These are phyloP conservation scores for Neurospora terricola DNA, from an alignment of 495 filamentous ascomycete species.

Conservation along the genomic window DNA sequence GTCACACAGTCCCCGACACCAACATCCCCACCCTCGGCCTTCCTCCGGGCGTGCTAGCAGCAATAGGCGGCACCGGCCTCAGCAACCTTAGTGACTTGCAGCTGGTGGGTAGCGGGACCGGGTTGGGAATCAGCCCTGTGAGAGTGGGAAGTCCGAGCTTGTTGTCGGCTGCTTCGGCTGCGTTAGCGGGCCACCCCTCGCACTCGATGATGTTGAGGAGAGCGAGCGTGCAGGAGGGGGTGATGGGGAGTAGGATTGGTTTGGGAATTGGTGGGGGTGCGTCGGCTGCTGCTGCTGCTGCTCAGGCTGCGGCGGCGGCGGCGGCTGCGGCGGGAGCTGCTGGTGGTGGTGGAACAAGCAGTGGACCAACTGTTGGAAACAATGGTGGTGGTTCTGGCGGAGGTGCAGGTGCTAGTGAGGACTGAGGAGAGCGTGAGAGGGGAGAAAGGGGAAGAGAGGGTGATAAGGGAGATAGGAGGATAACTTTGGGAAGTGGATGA, in stretches of 20 bases:
- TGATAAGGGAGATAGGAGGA: not conserved
- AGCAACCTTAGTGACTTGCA: not conserved
- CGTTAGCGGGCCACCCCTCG: not conserved
- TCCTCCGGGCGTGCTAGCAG: conserved; percentile 26
- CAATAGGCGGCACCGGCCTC: not conserved
- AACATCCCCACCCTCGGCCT: conserved; percentile 36
- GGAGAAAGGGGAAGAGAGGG: not conserved
- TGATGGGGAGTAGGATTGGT: conserved; percentile 8
- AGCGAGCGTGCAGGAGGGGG: conserved; percentile 31
- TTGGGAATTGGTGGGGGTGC: not conserved
- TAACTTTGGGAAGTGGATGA: not conserved
- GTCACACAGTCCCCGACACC: conserved; percentile 24
- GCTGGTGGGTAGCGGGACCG: not conserved
- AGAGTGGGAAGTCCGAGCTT: conserved; percentile 25
- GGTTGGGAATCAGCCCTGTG: conserved; percentile 12
- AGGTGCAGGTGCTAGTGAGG: not conserved
- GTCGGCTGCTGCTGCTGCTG: not conserved
- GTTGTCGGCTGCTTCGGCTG: conserved; percentile 16
- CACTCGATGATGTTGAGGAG: conserved; percentile 24
- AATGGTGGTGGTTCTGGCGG: not conserved
- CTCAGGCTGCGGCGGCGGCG: not conserved
- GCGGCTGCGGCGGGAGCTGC: not conserved
- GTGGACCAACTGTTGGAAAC: not conserved
- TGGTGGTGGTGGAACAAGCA: not conserved
- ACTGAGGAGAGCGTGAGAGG: not conserved